Conservation (phyloP, 2,329 filamentous ascomycete species). For the Apiospora rasikravindrae region DNA sequence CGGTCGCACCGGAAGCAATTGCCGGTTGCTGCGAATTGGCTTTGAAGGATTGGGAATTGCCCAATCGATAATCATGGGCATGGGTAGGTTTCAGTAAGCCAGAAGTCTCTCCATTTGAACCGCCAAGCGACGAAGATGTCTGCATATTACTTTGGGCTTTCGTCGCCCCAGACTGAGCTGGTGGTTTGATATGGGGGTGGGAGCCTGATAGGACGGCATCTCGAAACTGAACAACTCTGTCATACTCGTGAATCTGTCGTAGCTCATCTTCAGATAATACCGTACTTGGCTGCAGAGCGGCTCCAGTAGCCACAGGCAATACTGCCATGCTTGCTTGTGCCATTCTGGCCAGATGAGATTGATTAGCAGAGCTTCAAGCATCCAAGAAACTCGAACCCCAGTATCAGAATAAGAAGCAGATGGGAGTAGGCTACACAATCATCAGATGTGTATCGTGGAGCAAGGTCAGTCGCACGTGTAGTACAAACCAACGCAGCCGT, state of each 20-base stretch:
- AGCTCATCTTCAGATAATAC: conserved; percentile 43
- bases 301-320: conserved; percentile 28
- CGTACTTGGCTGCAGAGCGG: conserved; percentile 22
- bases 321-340: conserved; percentile 31
- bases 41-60: conserved; percentile 42
- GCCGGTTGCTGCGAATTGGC: conserved; percentile 44
- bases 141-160: conserved; percentile 28
- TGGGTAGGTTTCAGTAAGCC: conserved; percentile 30
- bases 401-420: conserved; percentile 3
- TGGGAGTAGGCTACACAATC: conserved; percentile 1
- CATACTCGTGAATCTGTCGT: conserved; percentile 71
- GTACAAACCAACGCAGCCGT: conserved; percentile 9
- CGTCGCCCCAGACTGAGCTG: conserved; percentile 39
- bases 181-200: conserved; percentile 67
- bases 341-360: conserved; percentile 26
- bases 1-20: conserved; percentile 29
- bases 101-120: conserved; percentile 16
- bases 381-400: background rate
- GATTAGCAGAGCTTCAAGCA: conserved; percentile 11
- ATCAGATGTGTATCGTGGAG: background rate
- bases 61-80: conserved; percentile 35
- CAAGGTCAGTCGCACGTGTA: conserved; percentile 10
- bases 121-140: conserved; percentile 17
- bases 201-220: conserved; percentile 81
- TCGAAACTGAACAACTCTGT: conserved; percentile 80